phyloP scores from a whole-genome alignment of 2,329 filamentous ascomycete species.

The Botrytis hyacinthi region DNA sequence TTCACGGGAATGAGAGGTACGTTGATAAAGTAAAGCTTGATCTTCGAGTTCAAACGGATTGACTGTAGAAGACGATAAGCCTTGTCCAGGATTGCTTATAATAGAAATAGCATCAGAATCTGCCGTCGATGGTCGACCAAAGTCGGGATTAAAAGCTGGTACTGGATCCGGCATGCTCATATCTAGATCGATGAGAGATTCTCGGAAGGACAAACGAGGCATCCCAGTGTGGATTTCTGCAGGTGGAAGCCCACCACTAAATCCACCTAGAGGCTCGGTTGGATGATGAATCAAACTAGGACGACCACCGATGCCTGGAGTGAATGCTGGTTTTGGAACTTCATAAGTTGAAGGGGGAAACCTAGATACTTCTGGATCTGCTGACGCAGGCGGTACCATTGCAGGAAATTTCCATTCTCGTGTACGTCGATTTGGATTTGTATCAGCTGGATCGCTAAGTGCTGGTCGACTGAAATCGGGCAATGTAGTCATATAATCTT shows the following conservation, averaged over 20 bases:
- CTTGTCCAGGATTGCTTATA: slow-evolving; percentile 53
- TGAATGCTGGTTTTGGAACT: slow-evolving; percentile 29
- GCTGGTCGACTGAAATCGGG: slow-evolving; percentile 50
- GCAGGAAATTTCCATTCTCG: slow-evolving; percentile 60
- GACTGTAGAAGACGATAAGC: slow-evolving; percentile 51
- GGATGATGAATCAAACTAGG: slow-evolving; percentile 51
- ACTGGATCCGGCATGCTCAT: slow-evolving; percentile 50
- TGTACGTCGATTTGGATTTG: slow-evolving; percentile 51
- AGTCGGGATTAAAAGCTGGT: slow-evolving; percentile 22
- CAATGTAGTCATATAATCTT: slow-evolving; percentile 28
- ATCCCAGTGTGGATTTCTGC: slow-evolving; percentile 19
- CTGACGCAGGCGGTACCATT: slow-evolving; percentile 52
- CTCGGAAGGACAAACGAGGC: slow-evolving; percentile 33
- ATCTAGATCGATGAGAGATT: slow-evolving; percentile 52
- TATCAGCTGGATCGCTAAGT: slow-evolving; percentile 57
- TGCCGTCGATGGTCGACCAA: slow-evolving; percentile 35
- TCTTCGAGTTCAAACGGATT: slow-evolving; percentile 63
- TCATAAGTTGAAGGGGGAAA: slow-evolving; percentile 47
- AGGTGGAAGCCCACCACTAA: slow-evolving; percentile 27
- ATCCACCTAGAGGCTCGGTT: slow-evolving; percentile 48
- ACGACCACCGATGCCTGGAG: slow-evolving; percentile 40
- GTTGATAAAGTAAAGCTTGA: slow-evolving; percentile 55
- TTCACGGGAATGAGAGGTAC: slow-evolving; percentile 45
- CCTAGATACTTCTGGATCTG: slow-evolving; percentile 52
- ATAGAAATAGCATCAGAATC: slow-evolving; percentile 46